A percentile compares a stretch with the other conserved stretches of the same genome.
Conservation (phyloP, 192 early-diverging fungal species). For the Podila epicladia region DNA sequence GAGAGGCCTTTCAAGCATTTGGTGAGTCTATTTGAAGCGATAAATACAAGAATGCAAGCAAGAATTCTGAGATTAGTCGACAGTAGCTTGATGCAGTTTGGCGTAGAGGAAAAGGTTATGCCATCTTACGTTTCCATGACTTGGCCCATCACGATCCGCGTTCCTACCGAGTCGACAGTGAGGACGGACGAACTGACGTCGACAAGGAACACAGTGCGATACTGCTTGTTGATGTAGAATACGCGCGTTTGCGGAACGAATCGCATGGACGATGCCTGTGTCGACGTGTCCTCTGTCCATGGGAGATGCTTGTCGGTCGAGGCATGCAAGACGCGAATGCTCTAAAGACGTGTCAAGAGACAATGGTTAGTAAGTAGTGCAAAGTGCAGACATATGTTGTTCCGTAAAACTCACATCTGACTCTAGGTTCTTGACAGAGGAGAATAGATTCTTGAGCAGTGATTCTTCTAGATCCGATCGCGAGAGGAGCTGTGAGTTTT, state of each 20-base stretch:
- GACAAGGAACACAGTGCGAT: slow-evolving; percentile 74
- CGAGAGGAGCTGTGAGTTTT: slow-evolving; percentile 28
- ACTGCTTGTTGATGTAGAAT: slow-evolving; percentile 61
- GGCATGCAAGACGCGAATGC: slow-evolving; percentile 26
- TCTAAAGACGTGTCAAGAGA: slow-evolving; percentile 10
- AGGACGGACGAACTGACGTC: slow-evolving; percentile 77
- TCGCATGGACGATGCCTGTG: slow-evolving; percentile 25
- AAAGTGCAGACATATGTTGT: too few species aligned
- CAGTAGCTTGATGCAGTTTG: background rate
- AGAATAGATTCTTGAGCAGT: slow-evolving; percentile 26
- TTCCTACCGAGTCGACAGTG: slow-evolving; percentile 56
- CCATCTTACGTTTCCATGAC: slow-evolving; percentile 58
- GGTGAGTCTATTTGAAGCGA: slow-evolving; percentile 23
- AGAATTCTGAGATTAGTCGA: background rate
- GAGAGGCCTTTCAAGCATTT: slow-evolving; percentile 47
- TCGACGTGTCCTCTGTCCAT: slow-evolving; percentile 26
- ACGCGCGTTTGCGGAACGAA: slow-evolving; percentile 78
- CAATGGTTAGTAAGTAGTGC: too few species aligned
- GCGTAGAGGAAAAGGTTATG: background rate
- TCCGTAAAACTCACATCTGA: slow-evolving; percentile 15
- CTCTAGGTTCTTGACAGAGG: slow-evolving; percentile 19
- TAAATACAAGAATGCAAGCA: background rate
- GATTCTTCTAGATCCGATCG: slow-evolving; percentile 42
- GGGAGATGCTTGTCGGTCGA: slow-evolving; percentile 48
- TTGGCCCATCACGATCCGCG: slow-evolving; percentile 59